Evolutionary conservation across 148 eudicot species (phyloP), one percentile per base, ranked within the genome.

Genomic region (Suaeda aralocaspica): DNA sequence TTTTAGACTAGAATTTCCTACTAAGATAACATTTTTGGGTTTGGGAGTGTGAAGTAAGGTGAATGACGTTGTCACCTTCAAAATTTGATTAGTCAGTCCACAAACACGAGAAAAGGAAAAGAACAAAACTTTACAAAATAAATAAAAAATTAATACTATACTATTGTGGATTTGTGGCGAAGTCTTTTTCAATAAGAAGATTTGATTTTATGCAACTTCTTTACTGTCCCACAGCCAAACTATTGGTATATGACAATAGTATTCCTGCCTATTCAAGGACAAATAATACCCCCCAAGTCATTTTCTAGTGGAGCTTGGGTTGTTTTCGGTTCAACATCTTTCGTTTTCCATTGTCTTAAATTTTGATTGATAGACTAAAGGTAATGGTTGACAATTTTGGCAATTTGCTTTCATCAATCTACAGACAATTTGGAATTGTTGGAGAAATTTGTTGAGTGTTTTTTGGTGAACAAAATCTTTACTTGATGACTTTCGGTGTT

Each of bases 111-210:
- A 9, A 21, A 42, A 28, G 4, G 22, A 36, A 67, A 62, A 30
- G 33, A 52, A 68, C 41, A 60, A 28, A 36, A 36, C 11, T 39
- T 45, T 28, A 58, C n/a, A 42, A 56, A 18, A 46, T 15, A 46
- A 46, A 42, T 42, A 14, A 42, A 42, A 42, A 8, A 6, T 42
- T 2, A 46, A 14, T 1, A 46, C 1, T 14, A 46, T 11, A 46
- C 3, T 12, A 16, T 49, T 0, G 18, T 14, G n/a, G 53, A 49
- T 19, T 48, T 0, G 18, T 39, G 26, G 46, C 12, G 49, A 46
- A 63, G 79, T 76, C 79, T 24, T 63, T 64, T 33, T 76, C 70
- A 57, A 76, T 22, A 28, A 41, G 64, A 64, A 59, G 70, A 62
- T 55, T 55, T 63, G 74, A 69, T 64, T 64, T 70, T 39, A 31